Conservation (phyloP, 2,329 filamentous ascomycete species). For the Botrytis tulipae region DNA sequence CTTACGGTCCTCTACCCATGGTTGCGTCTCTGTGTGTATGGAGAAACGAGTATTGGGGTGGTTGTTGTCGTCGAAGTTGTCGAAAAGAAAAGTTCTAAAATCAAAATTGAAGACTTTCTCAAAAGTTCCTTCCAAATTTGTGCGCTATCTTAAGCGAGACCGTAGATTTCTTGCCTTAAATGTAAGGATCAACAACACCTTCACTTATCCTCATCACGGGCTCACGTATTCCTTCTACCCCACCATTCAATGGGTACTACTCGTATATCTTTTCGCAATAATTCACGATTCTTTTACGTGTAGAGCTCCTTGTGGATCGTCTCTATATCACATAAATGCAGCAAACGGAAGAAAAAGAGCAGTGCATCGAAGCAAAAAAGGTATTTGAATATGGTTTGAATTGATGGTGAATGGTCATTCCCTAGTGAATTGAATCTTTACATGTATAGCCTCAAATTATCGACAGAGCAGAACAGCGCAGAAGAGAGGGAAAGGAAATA, state of each 20-base stretch:
- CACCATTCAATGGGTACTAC: not conserved
- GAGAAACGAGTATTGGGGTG: conserved; percentile 18
- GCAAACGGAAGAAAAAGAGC: not conserved
- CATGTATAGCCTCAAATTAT: not conserved
- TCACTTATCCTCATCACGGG: not conserved
- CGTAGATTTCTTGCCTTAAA: not conserved
- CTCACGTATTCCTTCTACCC: not conserved
- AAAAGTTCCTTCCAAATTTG: conserved; percentile 9
- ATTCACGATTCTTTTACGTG: not conserved
- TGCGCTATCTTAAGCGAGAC: conserved; percentile 18
- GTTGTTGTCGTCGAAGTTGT: conserved; percentile 22
- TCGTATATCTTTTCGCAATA: not conserved
- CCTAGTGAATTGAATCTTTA: not conserved
- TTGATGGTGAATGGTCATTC: not conserved
- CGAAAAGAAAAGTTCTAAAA: not conserved
- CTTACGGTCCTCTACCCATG: conserved; percentile 51
- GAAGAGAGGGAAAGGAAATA: not conserved
- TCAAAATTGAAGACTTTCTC: not conserved
- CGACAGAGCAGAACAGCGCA: not conserved
- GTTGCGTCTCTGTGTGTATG: conserved; percentile 33
- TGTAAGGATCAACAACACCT: not conserved
- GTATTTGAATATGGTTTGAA: not conserved
- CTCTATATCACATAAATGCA: not conserved
- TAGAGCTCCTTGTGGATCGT: not conserved
- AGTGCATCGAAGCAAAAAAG: not conserved